phyloP scores from a whole-genome alignment of 148 eudicot genomes.

The Camellia japonica region DNA sequence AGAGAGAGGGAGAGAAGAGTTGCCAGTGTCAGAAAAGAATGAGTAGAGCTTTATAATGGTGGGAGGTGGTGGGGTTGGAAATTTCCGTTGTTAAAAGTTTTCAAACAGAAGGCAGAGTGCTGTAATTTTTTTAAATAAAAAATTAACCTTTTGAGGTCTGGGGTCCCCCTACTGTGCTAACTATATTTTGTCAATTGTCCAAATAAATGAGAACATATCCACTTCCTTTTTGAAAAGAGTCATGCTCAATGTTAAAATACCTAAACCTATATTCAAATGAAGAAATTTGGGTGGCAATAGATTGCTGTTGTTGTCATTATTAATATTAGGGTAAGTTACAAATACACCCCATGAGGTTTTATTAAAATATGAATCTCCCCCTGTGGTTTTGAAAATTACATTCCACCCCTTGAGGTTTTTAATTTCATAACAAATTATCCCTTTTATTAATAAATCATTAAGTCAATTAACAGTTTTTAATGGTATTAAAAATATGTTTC shows the following conservation, averaged over 20 bases:
- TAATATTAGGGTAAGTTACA: too few species aligned
- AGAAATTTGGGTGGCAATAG: neutral
- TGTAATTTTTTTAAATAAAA: slow-evolving; percentile 11
- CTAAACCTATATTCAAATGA: neutral
- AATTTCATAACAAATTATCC: too few species aligned
- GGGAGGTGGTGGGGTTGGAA: slow-evolving; percentile 23
- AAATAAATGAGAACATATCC: slow-evolving; percentile 27
- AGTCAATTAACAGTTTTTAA: too few species aligned
- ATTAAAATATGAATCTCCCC: too few species aligned
- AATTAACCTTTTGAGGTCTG: slow-evolving; percentile 11
- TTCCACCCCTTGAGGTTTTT: too few species aligned
- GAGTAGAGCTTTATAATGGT: slow-evolving; percentile 50
- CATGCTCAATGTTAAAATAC: slow-evolving; percentile 10
- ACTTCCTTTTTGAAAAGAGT: slow-evolving; percentile 27
- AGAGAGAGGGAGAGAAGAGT: slow-evolving; percentile 18
- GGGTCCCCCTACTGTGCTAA: slow-evolving; percentile 1
- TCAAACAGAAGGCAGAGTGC: slow-evolving; percentile 6
- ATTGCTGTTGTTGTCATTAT: neutral
- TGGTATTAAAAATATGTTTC: too few species aligned
- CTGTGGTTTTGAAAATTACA: too few species aligned
- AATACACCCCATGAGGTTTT: too few species aligned
- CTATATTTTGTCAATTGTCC: slow-evolving; percentile 25
- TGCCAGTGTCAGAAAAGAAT: slow-evolving; percentile 23
- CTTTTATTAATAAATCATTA: too few species aligned
- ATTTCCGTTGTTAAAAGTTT: neutral